Evolutionary conservation across 2,329 filamentous ascomycete species (phyloP).

Genomic region (Diaporthe ilicicola): DNA sequence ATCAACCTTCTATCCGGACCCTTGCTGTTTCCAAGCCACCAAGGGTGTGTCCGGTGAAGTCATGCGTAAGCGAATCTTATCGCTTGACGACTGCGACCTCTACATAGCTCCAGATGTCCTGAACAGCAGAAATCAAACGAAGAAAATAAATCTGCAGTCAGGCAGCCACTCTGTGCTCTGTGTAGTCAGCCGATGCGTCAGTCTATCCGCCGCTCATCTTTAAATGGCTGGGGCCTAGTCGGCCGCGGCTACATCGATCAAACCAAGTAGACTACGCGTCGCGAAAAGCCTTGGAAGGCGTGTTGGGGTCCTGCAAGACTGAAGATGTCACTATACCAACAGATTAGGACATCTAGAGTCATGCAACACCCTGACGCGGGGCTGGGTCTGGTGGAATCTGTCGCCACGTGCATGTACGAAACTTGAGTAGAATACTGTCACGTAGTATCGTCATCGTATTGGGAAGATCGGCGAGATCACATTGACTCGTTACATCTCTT

Average conservation of each 20-base stretch:
- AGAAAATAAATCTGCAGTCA: no score
- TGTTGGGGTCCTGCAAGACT: no score
- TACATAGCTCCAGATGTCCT: no score
- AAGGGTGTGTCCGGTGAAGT: accelerated
- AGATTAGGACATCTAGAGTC: no score
- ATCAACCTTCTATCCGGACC: no score
- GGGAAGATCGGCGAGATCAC: neutral
- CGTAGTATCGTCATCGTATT: neutral
- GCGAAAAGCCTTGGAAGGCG: neutral
- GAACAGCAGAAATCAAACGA: no score
- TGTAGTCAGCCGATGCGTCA: neutral
- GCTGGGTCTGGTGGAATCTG: no score
- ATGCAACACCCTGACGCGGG: no score
- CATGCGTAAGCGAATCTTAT: neutral
- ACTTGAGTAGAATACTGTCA: neutral
- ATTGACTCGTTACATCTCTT: neutral
- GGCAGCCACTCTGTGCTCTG: no score
- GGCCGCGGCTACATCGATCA: neutral
- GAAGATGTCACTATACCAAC: no score
- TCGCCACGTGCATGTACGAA: neutral
- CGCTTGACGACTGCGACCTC: neutral
- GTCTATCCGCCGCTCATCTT: neutral
- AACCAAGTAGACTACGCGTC: neutral
- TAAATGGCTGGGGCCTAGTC: neutral
- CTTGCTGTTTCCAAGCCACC: no score